phyloP scores from a whole-genome alignment of 495 filamentous ascomycete species.

The Penicillium desertorum region DNA sequence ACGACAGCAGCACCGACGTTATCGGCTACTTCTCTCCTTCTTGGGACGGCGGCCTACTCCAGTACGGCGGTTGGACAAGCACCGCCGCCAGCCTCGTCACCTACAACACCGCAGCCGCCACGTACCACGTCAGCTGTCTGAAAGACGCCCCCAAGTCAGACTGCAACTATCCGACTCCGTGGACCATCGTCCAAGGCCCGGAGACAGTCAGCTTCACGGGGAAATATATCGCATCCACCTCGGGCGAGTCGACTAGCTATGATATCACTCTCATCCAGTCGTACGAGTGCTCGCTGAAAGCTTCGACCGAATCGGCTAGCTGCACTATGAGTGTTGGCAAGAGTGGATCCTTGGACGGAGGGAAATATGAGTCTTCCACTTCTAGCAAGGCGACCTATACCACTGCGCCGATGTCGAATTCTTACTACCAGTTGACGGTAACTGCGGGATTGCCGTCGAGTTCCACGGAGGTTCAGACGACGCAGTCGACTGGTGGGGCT shows the following conservation, averaged over 20 bases:
- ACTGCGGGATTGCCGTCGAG: slow-evolving; percentile 21
- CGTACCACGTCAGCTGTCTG: slow-evolving; percentile 25
- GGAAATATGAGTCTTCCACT: not conserved
- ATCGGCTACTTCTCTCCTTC: slow-evolving; percentile 14
- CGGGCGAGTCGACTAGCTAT: slow-evolving; percentile 6
- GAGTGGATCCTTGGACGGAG: slow-evolving; percentile 9
- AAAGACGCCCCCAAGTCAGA: slow-evolving; percentile 22
- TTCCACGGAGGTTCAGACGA: slow-evolving; percentile 14
- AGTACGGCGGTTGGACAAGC: slow-evolving; percentile 15
- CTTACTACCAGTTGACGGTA: slow-evolving; percentile 22
- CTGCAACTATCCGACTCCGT: slow-evolving; percentile 16
- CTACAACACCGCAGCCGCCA: slow-evolving; percentile 18
- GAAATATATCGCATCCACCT: slow-evolving; percentile 17
- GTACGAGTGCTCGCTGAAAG: slow-evolving; percentile 20
- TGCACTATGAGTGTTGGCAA: slow-evolving; percentile 22
- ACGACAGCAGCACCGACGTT: slow-evolving; percentile 6
- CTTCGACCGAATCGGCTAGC: slow-evolving; percentile 20
- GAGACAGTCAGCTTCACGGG: slow-evolving; percentile 21
- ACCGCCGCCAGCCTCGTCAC: slow-evolving; percentile 22
- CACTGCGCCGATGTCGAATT: slow-evolving; percentile 2
- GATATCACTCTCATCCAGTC: slow-evolving; percentile 20
- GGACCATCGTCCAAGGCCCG: slow-evolving; percentile 22
- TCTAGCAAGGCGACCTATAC: slow-evolving; percentile 11
- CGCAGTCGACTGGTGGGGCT: slow-evolving; percentile 16
- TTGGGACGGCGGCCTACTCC: slow-evolving; percentile 1